phyloP scores from a whole-genome alignment of 1,284 basidiomycete species.

The Fomitopsis betulina region DNA sequence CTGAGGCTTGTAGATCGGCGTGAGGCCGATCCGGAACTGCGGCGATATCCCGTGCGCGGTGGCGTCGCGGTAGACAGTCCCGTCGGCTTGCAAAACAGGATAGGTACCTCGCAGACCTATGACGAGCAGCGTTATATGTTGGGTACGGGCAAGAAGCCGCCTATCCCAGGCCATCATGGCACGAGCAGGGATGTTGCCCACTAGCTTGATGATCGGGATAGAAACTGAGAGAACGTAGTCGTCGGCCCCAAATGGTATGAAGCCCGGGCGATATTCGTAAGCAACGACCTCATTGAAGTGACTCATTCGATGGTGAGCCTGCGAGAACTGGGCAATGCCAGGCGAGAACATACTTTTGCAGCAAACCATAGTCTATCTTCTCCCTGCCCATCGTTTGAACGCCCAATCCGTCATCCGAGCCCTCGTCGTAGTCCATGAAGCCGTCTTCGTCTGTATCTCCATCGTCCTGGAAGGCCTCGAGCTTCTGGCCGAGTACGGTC shows the following conservation, averaged over 20 bases:
- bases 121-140: conserved; percentile 55
- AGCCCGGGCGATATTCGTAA: conserved; percentile 48
- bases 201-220: conserved; percentile 43
- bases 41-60: conserved; percentile 29
- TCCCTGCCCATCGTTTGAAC: conserved; percentile 2
- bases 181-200: conserved; percentile 43
- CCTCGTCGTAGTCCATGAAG: conserved; percentile 13
- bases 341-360: conserved; percentile 23
- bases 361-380: conserved; percentile 8
- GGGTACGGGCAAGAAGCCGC: conserved; percentile 44
- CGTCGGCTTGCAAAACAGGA: conserved; percentile 41
- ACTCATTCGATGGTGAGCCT: conserved; percentile 25
- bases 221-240: conserved; percentile 52
- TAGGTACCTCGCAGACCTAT: conserved; percentile 48
- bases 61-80: conserved; percentile 29
- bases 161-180: conserved; percentile 62
- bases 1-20: conserved; percentile 49
- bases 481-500: conserved; percentile 23
- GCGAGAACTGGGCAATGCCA: not conserved
- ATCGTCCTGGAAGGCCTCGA: conserved; percentile 30
- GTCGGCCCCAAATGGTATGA: conserved; percentile 40
- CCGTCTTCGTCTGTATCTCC: conserved; percentile 31
- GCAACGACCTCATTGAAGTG: conserved; percentile 53
- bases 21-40: conserved; percentile 54
- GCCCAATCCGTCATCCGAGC: conserved; percentile 23